phyloP scores from a whole-genome alignment of 805 yeast species.

The Kregervanrija delftensis region DNA sequence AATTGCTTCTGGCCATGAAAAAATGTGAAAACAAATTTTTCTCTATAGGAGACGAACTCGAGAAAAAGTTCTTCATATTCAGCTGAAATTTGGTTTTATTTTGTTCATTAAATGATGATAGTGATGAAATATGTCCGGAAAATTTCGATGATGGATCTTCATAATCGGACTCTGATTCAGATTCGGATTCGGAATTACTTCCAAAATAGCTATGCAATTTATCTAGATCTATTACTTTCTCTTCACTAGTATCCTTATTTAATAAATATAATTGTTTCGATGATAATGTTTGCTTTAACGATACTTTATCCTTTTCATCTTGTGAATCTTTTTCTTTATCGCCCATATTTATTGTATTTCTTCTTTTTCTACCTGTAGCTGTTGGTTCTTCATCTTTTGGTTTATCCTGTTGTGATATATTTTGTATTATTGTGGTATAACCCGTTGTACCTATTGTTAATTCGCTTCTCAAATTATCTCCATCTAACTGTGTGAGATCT shows the following conservation, averaged over 20 bases:
- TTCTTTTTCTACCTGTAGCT: slow-evolving; percentile 10
- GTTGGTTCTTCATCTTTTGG: slow-evolving; percentile 2
- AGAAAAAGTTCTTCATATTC: slow-evolving; percentile 10
- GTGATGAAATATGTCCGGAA: slow-evolving; percentile 12
- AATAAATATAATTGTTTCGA: slow-evolving; percentile 23
- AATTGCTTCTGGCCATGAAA: slow-evolving; percentile 1
- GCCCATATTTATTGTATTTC: slow-evolving; percentile 25
- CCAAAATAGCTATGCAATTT: slow-evolving; percentile 27
- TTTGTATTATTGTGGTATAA: slow-evolving; percentile 17
- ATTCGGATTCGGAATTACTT: slow-evolving; percentile 17
- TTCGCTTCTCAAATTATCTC: slow-evolving; percentile 20
- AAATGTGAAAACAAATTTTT: slow-evolving; percentile 13
- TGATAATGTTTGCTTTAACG: slow-evolving; percentile 22
- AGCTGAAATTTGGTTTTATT: slow-evolving; percentile 11
- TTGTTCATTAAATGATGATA: slow-evolving; percentile 15
- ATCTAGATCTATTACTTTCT: slow-evolving; percentile 21
- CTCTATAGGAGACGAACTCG: slow-evolving; percentile 5
- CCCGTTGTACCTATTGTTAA: slow-evolving; percentile 18
- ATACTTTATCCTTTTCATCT: slow-evolving; percentile 9
- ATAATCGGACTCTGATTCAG: slow-evolving; percentile 12
- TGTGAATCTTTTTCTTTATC: slow-evolving; percentile 5
- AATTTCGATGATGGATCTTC: neutral
- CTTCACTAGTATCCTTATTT: slow-evolving; percentile 15
- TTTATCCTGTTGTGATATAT: slow-evolving; percentile 9
- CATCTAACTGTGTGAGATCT: slow-evolving; percentile 21